Evolutionary conservation across 1,284 basidiomycete species (phyloP).

Genomic region (Puccinia horiana): DNA sequence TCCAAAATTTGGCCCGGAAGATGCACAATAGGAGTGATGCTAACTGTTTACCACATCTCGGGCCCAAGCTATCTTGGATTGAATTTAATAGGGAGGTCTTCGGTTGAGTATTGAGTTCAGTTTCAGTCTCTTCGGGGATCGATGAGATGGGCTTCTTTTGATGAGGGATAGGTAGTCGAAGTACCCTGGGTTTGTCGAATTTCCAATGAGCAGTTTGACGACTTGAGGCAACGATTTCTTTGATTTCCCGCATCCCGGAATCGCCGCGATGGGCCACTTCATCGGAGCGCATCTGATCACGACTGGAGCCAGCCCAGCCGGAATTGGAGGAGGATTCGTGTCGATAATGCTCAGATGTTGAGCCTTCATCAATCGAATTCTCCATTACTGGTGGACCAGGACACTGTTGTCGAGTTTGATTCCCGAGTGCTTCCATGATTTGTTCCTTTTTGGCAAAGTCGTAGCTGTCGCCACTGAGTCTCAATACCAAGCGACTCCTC

Average conservation of each 20-base stretch:
- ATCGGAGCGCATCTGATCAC: constrained; percentile 10
- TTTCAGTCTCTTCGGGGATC: constrained; percentile 8
- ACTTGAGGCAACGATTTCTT: constrained; percentile 33
- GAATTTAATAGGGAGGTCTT: background rate
- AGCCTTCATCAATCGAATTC: background rate
- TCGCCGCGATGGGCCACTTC: constrained; percentile 7
- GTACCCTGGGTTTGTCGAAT: constrained; percentile 12
- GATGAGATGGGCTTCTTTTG: background rate
- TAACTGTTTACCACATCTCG: constrained; percentile 1
- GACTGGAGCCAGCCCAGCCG: background rate
- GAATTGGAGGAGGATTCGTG: background rate
- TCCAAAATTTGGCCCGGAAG: constrained; percentile 22
- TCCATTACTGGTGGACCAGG: background rate
- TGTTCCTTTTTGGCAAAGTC: constrained; percentile 42
- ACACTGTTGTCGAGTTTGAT: constrained; percentile 4
- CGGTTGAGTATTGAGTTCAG: background rate
- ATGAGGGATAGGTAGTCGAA: constrained; percentile 26
- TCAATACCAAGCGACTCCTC: constrained; percentile 30
- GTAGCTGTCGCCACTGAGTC: constrained; percentile 43
- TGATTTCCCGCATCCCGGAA: constrained; percentile 34
- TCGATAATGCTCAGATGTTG: background rate
- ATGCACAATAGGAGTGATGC: background rate
- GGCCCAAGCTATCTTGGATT: constrained; percentile 7
- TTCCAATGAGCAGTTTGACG: constrained; percentile 6
- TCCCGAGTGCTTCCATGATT: constrained; percentile 32